Evolutionary conservation across 257 asterid genomes (phyloP), one percentile per base, ranked within the genome.

Genomic region (Solanum peruvianum): DNA sequence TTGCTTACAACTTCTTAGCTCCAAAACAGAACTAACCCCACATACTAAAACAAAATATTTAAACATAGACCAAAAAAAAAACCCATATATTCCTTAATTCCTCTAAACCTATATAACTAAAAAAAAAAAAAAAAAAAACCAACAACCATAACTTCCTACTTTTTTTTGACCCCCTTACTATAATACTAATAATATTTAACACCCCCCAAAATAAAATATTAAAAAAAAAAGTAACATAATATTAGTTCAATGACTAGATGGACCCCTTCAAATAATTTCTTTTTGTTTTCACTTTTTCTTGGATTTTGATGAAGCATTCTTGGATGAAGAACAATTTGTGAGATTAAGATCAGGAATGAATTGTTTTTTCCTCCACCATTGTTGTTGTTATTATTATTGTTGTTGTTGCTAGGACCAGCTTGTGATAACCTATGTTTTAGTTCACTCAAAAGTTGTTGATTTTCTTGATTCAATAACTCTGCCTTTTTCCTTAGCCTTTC

Each of bases 381-480:
- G 29, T 35, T 33, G 47, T 33, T 35, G 27, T 56, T 56, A 7
- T 56, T 56, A 56, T 7, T 52, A 9, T 56, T 56, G 80, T 37
- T 72, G 62, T 70, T 82, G 70, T 78, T 12, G 12, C 84, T 82
- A 88, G 92, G 89, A 89, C 87, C 85, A 45, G 80, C 91, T 76
- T 23, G 92, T 25, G 98, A 87, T 35, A 93, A 91, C 89, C 93
- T 88, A 87, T 91, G 91, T 66, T 94, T 94, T 72, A 93, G 94
- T 89, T 96, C 94, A 44, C 86, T 92, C 47, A 92, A 92, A 39
- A 96, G 94, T 23, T 90, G 94, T 83, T 93, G 93, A 33, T 96
- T 95, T 91, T 96, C 99, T 89, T 96, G 95, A 92, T 93, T 92
- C 42, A 96, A 92, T 14, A 93, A 86, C 92, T 96, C 99, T 1